Conservation (phyloP, 2,329 filamentous ascomycete genomes). For the Cercospora sesami region DNA sequence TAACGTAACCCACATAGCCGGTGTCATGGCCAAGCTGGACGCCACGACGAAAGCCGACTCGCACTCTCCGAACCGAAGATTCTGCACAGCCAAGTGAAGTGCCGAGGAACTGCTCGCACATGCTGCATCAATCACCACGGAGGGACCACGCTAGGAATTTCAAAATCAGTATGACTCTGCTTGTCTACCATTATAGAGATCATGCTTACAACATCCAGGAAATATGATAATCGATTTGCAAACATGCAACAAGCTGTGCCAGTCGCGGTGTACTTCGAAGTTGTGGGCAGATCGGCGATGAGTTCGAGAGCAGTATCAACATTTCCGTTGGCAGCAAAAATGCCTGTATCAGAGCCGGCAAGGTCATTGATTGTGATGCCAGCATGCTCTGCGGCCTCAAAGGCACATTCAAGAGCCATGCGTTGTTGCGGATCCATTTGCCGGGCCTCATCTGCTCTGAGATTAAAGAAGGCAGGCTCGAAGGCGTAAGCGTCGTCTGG, state of each 20-base stretch:
- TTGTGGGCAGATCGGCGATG: background rate
- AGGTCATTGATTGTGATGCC: slow-evolving; percentile 13
- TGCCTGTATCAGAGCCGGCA: slow-evolving; percentile 16
- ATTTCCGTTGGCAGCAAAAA: slow-evolving; percentile 18
- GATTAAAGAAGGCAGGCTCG: slow-evolving; percentile 16
- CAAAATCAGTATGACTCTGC: background rate
- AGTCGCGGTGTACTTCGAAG: background rate
- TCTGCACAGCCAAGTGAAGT: slow-evolving; percentile 1
- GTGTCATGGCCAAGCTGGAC: background rate
- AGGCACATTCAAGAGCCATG: slow-evolving; percentile 12
- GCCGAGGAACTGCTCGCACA: slow-evolving; percentile 7
- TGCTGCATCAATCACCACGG: slow-evolving; percentile 21
- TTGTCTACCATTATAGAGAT: background rate
- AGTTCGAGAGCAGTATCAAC: background rate
- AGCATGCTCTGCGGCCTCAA: slow-evolving; percentile 45
- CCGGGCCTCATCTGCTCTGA: slow-evolving; percentile 7
- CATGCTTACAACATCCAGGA: slow-evolving; percentile 16
- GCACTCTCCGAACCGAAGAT: background rate
- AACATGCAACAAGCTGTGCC: slow-evolving; percentile 8
- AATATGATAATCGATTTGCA: slow-evolving; percentile 27
- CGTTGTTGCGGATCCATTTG: slow-evolving; percentile 20
- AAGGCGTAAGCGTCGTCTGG: slow-evolving; percentile 8
- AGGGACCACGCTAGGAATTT: slow-evolving; percentile 9
- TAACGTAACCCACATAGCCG: background rate
- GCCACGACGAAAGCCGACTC: background rate